phyloP scores from a whole-genome alignment of 2,329 filamentous ascomycete species.

The Arthrobotrys entomopaga region DNA sequence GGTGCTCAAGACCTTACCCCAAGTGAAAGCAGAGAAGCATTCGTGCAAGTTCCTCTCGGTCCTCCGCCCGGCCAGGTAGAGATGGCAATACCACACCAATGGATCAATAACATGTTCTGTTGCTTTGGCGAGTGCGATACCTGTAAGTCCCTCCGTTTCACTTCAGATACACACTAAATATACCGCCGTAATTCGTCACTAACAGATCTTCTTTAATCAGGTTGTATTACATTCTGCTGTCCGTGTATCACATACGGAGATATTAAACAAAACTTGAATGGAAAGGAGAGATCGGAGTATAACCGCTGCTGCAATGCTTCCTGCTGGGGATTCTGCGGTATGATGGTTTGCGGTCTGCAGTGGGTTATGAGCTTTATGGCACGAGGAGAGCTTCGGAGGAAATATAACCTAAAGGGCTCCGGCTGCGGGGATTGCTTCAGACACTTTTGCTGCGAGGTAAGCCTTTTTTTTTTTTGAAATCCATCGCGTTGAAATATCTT shows the following conservation, averaged over 20 bases:
- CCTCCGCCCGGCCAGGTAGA: neutral
- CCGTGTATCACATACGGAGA: constrained; percentile 49
- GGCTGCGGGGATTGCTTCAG: constrained; percentile 66
- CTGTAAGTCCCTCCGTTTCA: constrained; percentile 37
- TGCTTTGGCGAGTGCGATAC: constrained; percentile 52
- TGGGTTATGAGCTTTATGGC: constrained; percentile 67
- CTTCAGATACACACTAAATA: neutral
- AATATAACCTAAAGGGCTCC: constrained; percentile 67
- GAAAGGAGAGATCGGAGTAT: constrained; percentile 2
- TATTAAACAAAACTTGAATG: constrained; percentile 25
- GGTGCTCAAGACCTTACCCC: neutral
- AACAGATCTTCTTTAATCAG: neutral
- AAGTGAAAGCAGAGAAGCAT: constrained; percentile 12
- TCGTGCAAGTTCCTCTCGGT: constrained; percentile 28
- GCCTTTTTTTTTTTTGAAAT: neutral
- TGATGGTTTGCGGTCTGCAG: constrained; percentile 59
- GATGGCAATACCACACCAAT: constrained; percentile 14
- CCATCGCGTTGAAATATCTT: neutral
- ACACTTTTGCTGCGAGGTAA: constrained; percentile 66
- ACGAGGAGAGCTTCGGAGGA: constrained; percentile 67
- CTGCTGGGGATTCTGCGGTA: constrained; percentile 61
- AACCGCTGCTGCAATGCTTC: constrained; percentile 56
- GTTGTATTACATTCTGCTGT: constrained; percentile 36
- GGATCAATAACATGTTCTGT: constrained; percentile 52
- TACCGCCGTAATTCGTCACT: neutral